phyloP scores from a whole-genome alignment of 345 rosid species.

The Eucalyptus cloeziana region DNA sequence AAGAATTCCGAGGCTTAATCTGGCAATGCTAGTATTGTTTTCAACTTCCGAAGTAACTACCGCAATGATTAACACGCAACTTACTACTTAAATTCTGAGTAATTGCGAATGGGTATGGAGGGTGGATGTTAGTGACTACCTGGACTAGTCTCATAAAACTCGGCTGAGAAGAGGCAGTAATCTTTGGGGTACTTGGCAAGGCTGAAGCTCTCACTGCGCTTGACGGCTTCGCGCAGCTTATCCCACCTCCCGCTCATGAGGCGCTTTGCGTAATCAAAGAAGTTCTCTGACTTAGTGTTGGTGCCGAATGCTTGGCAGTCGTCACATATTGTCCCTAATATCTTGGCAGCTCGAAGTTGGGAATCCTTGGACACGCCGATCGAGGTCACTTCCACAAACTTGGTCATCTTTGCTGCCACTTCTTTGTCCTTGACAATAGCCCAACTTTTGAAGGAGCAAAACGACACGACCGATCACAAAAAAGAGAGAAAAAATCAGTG shows the following conservation, averaged over 20 bases:
- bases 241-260: conserved; percentile 63
- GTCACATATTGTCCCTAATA: conserved; percentile 34
- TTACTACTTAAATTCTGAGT: neutral
- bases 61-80: neutral
- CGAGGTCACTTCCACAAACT: conserved; percentile 40
- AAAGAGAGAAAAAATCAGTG: neutral
- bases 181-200: conserved; percentile 42
- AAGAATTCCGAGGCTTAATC: neutral
- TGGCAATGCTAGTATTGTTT: neutral
- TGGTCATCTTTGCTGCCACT: conserved; percentile 56
- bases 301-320: conserved; percentile 3
- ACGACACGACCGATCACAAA: neutral
- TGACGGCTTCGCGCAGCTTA: conserved; percentile 37
- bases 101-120: neutral
- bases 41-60: neutral
- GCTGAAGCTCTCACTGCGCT: conserved; percentile 21
- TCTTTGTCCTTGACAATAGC: conserved; percentile 61
- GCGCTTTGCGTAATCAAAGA: conserved; percentile 35
- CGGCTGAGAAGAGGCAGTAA: conserved; percentile 49
- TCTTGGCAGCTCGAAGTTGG: conserved; percentile 70
- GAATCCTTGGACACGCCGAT: conserved; percentile 86
- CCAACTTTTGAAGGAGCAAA: conserved; percentile 33
- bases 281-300: conserved; percentile 14
- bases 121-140: conserved; percentile 19
- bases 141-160: conserved; percentile 31